A percentile compares a stretch with the other conserved stretches of the same genome.
Conservation (phyloP, 495 filamentous ascomycete species). For the Chaetomium cochliodes region DNA sequence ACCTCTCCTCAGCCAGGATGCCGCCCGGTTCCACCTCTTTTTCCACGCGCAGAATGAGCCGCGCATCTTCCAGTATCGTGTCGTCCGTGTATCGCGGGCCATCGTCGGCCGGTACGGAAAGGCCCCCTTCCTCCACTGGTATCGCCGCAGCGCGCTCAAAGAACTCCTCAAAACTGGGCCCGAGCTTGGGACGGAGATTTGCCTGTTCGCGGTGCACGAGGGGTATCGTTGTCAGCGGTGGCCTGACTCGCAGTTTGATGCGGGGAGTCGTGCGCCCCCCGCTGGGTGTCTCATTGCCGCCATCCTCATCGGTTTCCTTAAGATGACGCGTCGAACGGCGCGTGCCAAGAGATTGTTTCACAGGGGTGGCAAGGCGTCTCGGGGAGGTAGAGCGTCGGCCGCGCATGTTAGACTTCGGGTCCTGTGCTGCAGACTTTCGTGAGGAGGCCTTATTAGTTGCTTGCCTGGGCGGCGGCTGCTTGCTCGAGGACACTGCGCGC, state of each 20-base stretch:
- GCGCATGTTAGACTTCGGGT: conserved; percentile 32
- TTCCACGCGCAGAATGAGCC: conserved; percentile 59
- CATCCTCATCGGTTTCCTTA: conserved; percentile 33
- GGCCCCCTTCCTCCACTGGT: conserved; percentile 50
- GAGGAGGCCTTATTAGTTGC: conserved; percentile 23
- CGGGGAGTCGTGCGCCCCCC: conserved; percentile 37
- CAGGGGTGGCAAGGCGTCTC: conserved; percentile 33
- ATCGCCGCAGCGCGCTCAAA: conserved; percentile 46
- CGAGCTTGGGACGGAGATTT: conserved; percentile 44
- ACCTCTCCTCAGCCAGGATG: conserved; percentile 65
- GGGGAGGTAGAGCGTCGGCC: conserved; percentile 40
- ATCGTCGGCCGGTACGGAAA: conserved; percentile 54
- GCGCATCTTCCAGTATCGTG: conserved; percentile 52
- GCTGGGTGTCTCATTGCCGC: conserved; percentile 27
- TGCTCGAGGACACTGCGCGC: conserved; percentile 25
- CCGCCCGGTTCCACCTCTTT: conserved; percentile 72
- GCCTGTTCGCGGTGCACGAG: conserved; percentile 57
- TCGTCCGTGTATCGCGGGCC: conserved; percentile 52
- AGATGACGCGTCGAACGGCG: conserved; percentile 41
- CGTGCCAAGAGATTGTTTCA: conserved; percentile 39
- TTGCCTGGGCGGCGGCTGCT: conserved; percentile 22
- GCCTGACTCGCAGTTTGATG: conserved; percentile 46
- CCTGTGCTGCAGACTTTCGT: conserved; percentile 24
- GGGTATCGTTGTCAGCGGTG: conserved; percentile 43
- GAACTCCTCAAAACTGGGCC: conserved; percentile 54